Evolutionary conservation across 345 rosid species (phyloP), one percentile per base, ranked within the genome.

Genomic region (Pistacia vera): DNA sequence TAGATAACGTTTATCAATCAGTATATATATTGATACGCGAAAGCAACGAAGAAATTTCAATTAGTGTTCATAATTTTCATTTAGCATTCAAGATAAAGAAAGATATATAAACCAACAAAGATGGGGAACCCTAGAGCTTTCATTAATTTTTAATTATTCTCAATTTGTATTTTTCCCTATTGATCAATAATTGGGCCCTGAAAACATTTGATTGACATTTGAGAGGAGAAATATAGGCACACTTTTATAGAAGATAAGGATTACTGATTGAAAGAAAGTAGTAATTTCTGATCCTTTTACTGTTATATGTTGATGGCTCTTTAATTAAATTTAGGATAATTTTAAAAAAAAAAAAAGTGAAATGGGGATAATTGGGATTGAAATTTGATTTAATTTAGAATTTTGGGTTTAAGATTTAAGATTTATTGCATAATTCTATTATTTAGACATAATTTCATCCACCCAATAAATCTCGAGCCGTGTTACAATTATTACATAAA

Each of bases 41-140:
- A 51, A 51, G 55, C 17, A 12, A 10, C 3, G 1, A 51, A 11
- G 12, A 54, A 54, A 54, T 3, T 13, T 13, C 16, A 8, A 9
- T 77, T 46, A 57, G n/a, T 17, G 22, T 46, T 33, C 72, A 74
- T 72, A 69, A 63, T 52, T 68, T 75, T 75, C 77, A 76, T 20
- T 16, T 55, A 17, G 0, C 62, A 18, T 58, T 62, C 58, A 63
- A 49, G 65, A 62, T 71, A 1, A 55, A 63, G 56, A 69, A 71
- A 69, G 48, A 51, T 18, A 25, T 16, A 51, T 64, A 68, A 72
- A 38, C 74, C 82, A 57, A 72, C 62, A 13, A 75, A 58, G 68
- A 41, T 30, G n/a, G 72, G 76, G 67, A 77, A 25, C 36, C 70
- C 81, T 4, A 68, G 61, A 70, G 78, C 78, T 55, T 74, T 60